Base-by-base conservation (phyloP, 352 stramenopile genomes). In the Phytophthora cryptogea region DNA sequence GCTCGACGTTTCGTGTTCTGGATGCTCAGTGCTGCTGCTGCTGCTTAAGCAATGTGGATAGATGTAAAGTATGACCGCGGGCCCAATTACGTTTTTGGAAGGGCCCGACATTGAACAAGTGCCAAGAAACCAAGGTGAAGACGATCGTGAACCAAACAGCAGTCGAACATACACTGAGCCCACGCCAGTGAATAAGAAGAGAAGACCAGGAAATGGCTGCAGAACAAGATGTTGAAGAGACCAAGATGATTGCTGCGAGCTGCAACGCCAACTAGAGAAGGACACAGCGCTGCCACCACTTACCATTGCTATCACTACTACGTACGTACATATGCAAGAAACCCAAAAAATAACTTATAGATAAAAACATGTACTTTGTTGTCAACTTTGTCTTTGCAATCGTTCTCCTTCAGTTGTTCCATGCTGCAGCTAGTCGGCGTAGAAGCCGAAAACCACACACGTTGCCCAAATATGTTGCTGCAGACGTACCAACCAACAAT, bases 391-490 rank as follows among this genome's bases (percentile, higher is more conserved):
- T 51, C 4, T 32, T n/a, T 40, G 17, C 36, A n/a, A 10, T 41
- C 13, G 17, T 4, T 8, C 5, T 53, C 31, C 37, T 27, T 20
- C 28, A 23, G 11, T 17, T 16, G 28, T 33, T 27, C n/a, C 27
- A 33, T 42, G 35, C 17, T 37, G 90, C 50, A 30, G 9, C 70
- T 71, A 98, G 64, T 97, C 90, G 3, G 89, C 74, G 52, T 97
- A 97, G 37, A 97, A 80, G 27, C 81, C 89, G 65, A 98, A 97
- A 33, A 97, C 84, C 5, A 97, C 68, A 43, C 86, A 95, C 8
- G 80, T 96, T 17, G 86, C 83, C 88, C 88, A 98, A 45, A 97
- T 79, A 43, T 90, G 76, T 72, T 96, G 74, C 85, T 92, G 33
- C 16, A 36, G n/a, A n/a, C n/a, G n/a, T n/a, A n/a, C n/a, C n/a